Conservation (phyloP, 768 basidiomycete species). For the Suillus subalutaceus region DNA sequence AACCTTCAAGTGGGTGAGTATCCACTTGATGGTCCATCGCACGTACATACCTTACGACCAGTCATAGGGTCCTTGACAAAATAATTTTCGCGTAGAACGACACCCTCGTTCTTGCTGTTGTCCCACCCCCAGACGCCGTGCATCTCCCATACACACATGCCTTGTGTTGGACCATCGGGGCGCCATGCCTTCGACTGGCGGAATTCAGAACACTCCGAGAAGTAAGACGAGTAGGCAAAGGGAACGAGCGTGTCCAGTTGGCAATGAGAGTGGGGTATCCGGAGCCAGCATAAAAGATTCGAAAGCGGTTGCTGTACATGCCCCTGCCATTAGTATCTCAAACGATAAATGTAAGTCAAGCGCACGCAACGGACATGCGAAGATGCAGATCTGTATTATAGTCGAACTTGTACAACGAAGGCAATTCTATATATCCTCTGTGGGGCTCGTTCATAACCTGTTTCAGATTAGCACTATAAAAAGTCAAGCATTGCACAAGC, state of each 20-base stretch:
- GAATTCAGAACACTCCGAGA: slow-evolving; percentile 63
- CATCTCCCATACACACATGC: slow-evolving; percentile 84
- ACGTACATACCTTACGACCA: slow-evolving; percentile 54
- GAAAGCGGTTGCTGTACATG: slow-evolving; percentile 67
- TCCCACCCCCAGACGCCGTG: slow-evolving; percentile 97
- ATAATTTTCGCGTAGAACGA: slow-evolving; percentile 83
- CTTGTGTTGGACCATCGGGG: slow-evolving; percentile 69
- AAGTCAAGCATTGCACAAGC: slow-evolving; percentile 12
- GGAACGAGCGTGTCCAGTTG: slow-evolving; percentile 84
- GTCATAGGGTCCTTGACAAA: slow-evolving; percentile 72
- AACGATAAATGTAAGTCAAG: background rate
- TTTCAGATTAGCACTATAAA: slow-evolving; percentile 11
- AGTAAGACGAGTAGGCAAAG: slow-evolving; percentile 77
- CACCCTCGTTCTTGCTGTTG: slow-evolving; percentile 58
- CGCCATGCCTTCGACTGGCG: slow-evolving; percentile 68
- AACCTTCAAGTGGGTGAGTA: slow-evolving; percentile 44
- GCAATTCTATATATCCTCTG: slow-evolving; percentile 84
- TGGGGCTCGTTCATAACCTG: slow-evolving; percentile 97
- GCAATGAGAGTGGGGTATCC: slow-evolving; percentile 83
- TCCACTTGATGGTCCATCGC: background rate
- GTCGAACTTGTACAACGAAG: slow-evolving; percentile 83
- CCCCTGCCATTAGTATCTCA: background rate
- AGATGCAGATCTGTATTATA: slow-evolving; percentile 96
- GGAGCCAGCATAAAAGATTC: slow-evolving; percentile 89
- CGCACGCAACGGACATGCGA: slow-evolving; percentile 68